Evolutionary conservation across 2,329 filamentous ascomycete genomes (phyloP).

Genomic region (Apiospora koreana): DNA sequence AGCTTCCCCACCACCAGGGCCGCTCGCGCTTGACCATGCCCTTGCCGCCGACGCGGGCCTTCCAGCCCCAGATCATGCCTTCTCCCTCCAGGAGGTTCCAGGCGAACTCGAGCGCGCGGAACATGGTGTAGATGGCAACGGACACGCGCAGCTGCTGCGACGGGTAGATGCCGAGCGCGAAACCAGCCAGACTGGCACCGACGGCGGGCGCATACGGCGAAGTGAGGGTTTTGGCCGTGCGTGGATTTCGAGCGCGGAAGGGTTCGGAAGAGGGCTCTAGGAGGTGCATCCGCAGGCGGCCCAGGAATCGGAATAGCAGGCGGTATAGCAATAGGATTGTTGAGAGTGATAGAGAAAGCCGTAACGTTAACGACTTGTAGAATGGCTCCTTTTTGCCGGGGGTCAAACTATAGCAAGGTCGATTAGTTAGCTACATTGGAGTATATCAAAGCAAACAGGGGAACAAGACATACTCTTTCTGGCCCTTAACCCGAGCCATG

Average conservation of each 20-base stretch:
- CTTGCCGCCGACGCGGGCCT: slow-evolving; percentile 39
- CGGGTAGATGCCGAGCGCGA: slow-evolving; percentile 77
- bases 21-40: slow-evolving; percentile 59
- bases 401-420: slow-evolving; percentile 21
- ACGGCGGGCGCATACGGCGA: slow-evolving; percentile 83
- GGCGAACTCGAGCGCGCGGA: slow-evolving; percentile 79
- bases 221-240: slow-evolving; percentile 72
- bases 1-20: slow-evolving; percentile 84
- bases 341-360: slow-evolving; percentile 80
- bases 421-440: neutral
- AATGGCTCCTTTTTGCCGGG: slow-evolving; percentile 50
- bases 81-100: slow-evolving; percentile 83
- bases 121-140: slow-evolving; percentile 78
- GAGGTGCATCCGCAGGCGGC: slow-evolving; percentile 74
- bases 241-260: slow-evolving; percentile 82
- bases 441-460: neutral
- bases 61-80: slow-evolving; percentile 64
- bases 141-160: slow-evolving; percentile 65
- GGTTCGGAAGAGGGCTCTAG: slow-evolving; percentile 77
- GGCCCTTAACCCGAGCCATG: slow-evolving; percentile 46
- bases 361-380: slow-evolving; percentile 68
- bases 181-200: slow-evolving; percentile 85
- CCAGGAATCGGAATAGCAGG: slow-evolving; percentile 86
- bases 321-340: slow-evolving; percentile 87
- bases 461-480: slow-evolving; percentile 38